These are phyloP conservation scores for Solanum pinnatisectum DNA, from an alignment of 257 asterid genomes.

Conservation along the genomic window DNA sequence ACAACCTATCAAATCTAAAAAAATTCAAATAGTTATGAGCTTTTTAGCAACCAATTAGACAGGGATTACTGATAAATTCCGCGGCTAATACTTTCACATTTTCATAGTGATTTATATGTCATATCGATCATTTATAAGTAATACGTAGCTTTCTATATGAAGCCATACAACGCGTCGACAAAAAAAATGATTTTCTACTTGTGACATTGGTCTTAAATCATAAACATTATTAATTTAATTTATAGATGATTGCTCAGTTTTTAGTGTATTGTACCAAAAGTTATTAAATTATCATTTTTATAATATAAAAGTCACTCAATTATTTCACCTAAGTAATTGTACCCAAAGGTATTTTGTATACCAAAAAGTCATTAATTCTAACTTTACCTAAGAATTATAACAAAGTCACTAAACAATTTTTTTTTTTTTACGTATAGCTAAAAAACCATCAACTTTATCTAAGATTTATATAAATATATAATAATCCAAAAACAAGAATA, in stretches of 20 bases:
- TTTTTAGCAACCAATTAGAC: no score
- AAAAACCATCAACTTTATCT: not conserved
- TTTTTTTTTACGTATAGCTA: not conserved
- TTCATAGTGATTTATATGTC: not conserved
- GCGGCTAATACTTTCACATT: not conserved
- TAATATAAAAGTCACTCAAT: not conserved
- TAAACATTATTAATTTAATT: not conserved
- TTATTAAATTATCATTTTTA: no score
- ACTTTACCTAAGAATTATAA: not conserved
- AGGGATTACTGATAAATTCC: no score
- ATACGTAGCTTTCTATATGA: not conserved
- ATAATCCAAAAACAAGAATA: not conserved
- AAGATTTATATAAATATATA: no score
- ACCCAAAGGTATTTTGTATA: not conserved
- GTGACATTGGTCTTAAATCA: not conserved
- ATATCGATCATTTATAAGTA: not conserved
- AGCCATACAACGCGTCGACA: not conserved
- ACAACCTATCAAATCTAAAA: not conserved
- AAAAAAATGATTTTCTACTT: not conserved
- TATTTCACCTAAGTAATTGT: not conserved
- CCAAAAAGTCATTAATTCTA: not conserved
- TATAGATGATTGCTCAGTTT: no score
- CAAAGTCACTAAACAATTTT: not conserved
- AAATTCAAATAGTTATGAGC: not conserved
- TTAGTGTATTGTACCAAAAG: not conserved